These are phyloP conservation scores for Pseudogymnoascus sp. DNA, from an alignment of 2,329 filamentous ascomycete genomes.

Conservation along the genomic window DNA sequence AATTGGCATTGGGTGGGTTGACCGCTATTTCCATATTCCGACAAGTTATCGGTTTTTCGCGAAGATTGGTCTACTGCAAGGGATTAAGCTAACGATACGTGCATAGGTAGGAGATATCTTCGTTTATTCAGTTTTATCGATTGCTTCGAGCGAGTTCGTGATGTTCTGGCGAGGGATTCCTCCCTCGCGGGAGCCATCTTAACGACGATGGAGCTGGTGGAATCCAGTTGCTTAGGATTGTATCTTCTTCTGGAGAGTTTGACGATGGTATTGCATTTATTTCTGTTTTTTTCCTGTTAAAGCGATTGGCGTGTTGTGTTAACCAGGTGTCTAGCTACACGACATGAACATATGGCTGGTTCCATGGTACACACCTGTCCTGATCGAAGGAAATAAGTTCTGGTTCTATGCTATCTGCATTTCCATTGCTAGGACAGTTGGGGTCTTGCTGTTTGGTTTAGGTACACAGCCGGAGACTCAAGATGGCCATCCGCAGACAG, in stretches of 20 bases:
- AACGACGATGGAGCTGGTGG: constrained; percentile 1
- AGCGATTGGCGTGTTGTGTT: not conserved
- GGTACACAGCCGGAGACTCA: not conserved
- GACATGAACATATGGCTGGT: constrained; percentile 13
- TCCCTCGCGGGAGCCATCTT: not conserved
- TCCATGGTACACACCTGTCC: constrained; percentile 10
- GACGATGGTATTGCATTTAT: not conserved
- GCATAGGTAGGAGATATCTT: constrained; percentile 11
- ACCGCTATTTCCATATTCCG: not conserved
- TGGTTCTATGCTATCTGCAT: constrained; percentile 11
- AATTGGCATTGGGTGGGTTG: not conserved
- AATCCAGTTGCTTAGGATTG: not conserved
- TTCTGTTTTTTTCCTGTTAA: not conserved
- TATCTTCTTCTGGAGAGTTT: constrained; percentile 4
- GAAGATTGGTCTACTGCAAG: not conserved
- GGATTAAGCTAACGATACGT: not conserved
- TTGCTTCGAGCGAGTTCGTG: constrained; percentile 9
- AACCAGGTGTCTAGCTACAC: constrained; percentile 3
- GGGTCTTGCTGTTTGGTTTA: not conserved
- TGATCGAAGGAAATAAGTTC: constrained; percentile 11
- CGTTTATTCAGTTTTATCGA: constrained; percentile 10
- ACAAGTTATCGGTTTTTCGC: not conserved
- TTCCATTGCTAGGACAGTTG: constrained; percentile 9
- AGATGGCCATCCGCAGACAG: not conserved
- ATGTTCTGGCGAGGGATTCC: not conserved